Evolutionary conservation across 2,329 filamentous ascomycete genomes (phyloP).

Genomic region (Lasiodiplodia hormozganensis): DNA sequence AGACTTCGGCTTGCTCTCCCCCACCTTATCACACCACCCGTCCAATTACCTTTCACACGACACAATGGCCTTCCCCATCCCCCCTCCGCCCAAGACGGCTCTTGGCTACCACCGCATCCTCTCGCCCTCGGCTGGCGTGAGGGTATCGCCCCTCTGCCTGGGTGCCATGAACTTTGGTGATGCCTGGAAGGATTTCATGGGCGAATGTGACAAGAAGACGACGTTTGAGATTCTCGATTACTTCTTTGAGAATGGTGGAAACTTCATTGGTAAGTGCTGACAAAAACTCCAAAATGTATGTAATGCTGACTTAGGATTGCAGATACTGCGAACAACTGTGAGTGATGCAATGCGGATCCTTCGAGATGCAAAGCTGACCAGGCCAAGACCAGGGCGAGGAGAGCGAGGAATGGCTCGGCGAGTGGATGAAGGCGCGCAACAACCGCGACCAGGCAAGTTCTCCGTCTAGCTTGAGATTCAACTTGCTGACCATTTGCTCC

Average conservation of each 20-base stretch:
- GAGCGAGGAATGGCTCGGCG: slow-evolving; percentile 52
- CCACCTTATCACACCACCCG: background rate
- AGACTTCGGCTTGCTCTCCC: background rate
- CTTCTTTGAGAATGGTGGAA: slow-evolving; percentile 70
- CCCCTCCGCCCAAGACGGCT: slow-evolving; percentile 43
- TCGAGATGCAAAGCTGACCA: background rate
- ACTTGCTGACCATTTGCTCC: background rate
- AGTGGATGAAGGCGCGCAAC: slow-evolving; percentile 50
- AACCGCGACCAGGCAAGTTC: slow-evolving; percentile 42
- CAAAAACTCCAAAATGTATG: slow-evolving; percentile 45
- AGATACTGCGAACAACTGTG: slow-evolving; percentile 31
- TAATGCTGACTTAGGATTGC: background rate
- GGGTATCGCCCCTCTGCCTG: slow-evolving; percentile 61
- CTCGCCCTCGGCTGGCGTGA: slow-evolving; percentile 58
- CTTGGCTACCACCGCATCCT: slow-evolving; percentile 62
- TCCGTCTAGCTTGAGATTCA: background rate
- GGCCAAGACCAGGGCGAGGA: slow-evolving; percentile 42
- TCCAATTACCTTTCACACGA: background rate
- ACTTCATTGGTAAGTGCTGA: slow-evolving; percentile 67
- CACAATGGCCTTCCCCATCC: slow-evolving; percentile 35
- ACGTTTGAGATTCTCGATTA: slow-evolving; percentile 71
- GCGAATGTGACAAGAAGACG: slow-evolving; percentile 55
- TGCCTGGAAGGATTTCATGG: slow-evolving; percentile 43
- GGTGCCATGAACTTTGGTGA: slow-evolving; percentile 64
- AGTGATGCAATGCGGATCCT: slow-evolving; percentile 15